Conservation (phyloP, 805 yeast genomes). For the Huiozyma naganishii region DNA sequence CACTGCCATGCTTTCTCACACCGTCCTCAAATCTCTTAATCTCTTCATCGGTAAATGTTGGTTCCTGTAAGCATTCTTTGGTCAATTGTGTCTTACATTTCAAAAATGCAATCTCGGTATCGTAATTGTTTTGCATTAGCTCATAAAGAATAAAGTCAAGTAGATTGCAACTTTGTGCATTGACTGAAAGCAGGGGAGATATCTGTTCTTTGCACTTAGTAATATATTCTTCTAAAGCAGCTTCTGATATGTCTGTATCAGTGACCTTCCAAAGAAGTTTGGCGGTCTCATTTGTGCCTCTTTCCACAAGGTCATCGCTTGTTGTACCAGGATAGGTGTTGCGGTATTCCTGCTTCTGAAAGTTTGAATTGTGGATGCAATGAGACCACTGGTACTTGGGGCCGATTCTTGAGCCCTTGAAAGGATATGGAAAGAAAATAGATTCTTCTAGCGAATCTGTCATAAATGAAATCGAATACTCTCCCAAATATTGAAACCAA, state of each 20-base stretch:
- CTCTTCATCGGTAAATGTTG: constrained; percentile 60
- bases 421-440: constrained; percentile 19
- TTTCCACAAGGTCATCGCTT: constrained; percentile 31
- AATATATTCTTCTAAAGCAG: constrained; percentile 43
- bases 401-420: constrained; percentile 18
- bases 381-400: constrained; percentile 23
- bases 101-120: constrained; percentile 38
- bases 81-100: constrained; percentile 38
- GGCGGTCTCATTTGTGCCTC: constrained; percentile 65
- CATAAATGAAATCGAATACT: constrained; percentile 12
- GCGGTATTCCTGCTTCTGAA: neutral
- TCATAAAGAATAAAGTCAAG: constrained; percentile 59
- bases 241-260: constrained; percentile 13
- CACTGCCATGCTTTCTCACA: constrained; percentile 63
- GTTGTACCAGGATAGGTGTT: neutral
- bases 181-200: constrained; percentile 45
- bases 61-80: constrained; percentile 57
- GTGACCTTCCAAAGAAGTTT: constrained; percentile 56
- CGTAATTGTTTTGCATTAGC: constrained; percentile 42
- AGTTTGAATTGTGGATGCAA: constrained; percentile 6
- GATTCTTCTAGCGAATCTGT: constrained; percentile 13
- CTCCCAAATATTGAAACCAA: constrained; percentile 26
- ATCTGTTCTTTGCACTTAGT: constrained; percentile 38
- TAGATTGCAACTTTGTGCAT: constrained; percentile 68
- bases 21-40: constrained; percentile 61